Conservation (phyloP, 1,139 yeast genomes). For the Saccharomycopsis hybrid region DNA sequence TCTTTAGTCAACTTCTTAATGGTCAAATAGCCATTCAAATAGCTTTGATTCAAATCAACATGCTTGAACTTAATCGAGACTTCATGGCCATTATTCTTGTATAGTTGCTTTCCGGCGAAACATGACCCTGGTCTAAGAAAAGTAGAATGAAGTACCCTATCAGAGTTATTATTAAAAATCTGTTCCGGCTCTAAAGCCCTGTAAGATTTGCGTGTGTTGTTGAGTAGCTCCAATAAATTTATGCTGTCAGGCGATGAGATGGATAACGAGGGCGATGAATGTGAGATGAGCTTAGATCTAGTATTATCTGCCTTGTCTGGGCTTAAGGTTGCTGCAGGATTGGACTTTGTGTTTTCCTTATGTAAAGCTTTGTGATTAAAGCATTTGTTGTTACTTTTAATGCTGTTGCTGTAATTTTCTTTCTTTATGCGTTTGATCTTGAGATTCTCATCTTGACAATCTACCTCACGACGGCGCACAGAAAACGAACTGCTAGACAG, state of each 20-base stretch:
- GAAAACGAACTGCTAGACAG: too few relatives aligned
- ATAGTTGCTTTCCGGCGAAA: constrained; percentile 5
- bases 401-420: too few relatives aligned
- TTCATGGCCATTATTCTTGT: constrained; percentile 43
- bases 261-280: neutral
- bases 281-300: neutral
- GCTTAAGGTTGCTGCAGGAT: too few relatives aligned
- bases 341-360: too few relatives aligned
- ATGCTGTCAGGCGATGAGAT: neutral
- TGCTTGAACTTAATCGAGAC: constrained; percentile 67
- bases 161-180: neutral
- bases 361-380: too few relatives aligned
- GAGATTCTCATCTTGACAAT: too few relatives aligned
- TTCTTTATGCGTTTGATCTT: too few relatives aligned
- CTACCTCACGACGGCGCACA: too few relatives aligned
- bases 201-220: neutral
- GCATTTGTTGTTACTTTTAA: too few relatives aligned
- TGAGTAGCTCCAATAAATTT: neutral
- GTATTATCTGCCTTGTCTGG: too few relatives aligned
- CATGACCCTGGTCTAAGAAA: constrained; percentile 3
- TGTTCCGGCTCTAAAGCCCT: neutral
- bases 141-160: constrained; percentile 1
- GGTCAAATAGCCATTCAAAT: constrained; percentile 69
- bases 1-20: constrained; percentile 75
- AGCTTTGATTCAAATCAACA: constrained; percentile 56